Percentiles rank a stretch among this genome's conserved stretches.
Evolutionary conservation across 2,329 filamentous ascomycete genomes (phyloP).

Genomic region (Colletotrichum lini): DNA sequence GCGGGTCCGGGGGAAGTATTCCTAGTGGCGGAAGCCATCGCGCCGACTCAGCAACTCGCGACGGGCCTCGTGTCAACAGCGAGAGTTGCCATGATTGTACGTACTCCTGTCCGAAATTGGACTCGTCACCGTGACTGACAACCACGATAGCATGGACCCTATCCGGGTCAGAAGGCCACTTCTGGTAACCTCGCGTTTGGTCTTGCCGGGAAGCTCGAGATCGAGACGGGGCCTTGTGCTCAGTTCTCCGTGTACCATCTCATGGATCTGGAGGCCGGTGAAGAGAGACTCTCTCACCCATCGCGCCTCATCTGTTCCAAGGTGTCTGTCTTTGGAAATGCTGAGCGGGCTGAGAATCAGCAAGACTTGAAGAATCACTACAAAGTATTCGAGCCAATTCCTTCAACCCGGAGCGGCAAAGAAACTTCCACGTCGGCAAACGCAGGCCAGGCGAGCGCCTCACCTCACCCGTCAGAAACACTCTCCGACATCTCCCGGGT

Average conservation of each 20-base stretch:
- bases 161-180: conserved; percentile 66
- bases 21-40: conserved; percentile 63
- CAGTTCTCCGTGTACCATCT: conserved; percentile 66
- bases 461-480: neutral
- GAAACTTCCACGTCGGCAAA: neutral
- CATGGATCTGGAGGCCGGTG: conserved; percentile 55
- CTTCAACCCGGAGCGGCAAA: too few relatives aligned
- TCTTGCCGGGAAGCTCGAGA: conserved; percentile 49
- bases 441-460: neutral
- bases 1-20: conserved; percentile 57
- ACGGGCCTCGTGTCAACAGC: conserved; percentile 52
- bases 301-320: neutral
- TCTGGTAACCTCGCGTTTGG: conserved; percentile 62
- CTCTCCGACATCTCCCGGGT: conserved; percentile 56
- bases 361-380: neutral
- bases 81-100: conserved; percentile 48
- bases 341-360: rapidly evolving
- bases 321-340: neutral
- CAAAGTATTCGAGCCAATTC: neutral
- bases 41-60: conserved; percentile 60
- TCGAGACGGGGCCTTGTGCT: conserved; percentile 51
- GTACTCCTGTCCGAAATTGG: neutral
- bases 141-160: conserved; percentile 57
- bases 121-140: neutral
- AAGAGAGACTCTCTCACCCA: conserved; percentile 43